Percentiles rank a stretch among this genome's conserved stretches.
Conservation (phyloP, 305 asterid genomes). For the Fraxinus platypoda region DNA sequence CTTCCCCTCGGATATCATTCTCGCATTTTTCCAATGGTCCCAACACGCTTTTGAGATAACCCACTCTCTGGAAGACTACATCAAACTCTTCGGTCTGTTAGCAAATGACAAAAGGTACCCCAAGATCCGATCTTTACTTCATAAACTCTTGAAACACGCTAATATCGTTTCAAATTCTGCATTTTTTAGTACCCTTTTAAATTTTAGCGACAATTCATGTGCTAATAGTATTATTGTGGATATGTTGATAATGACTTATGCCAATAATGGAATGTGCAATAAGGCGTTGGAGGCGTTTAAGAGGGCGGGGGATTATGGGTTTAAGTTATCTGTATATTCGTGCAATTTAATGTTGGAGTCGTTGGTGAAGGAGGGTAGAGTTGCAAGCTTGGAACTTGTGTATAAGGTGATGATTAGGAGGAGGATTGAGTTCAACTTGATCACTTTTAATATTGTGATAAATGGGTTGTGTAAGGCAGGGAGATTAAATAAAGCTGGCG, state of each 20-base stretch:
- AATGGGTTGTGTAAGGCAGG: slow-evolving; percentile 81
- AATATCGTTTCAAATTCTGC: slow-evolving; percentile 36
- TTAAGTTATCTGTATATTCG: slow-evolving; percentile 53
- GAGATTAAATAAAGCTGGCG: slow-evolving; percentile 68
- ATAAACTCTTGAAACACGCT: slow-evolving; percentile 40
- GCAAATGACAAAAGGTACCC: slow-evolving; percentile 60
- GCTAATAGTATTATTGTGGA: slow-evolving; percentile 61
- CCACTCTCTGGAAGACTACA: slow-evolving; percentile 43
- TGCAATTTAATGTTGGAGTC: slow-evolving; percentile 59
- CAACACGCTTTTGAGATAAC: slow-evolving; percentile 45
- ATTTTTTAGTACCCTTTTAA: slow-evolving; percentile 53
- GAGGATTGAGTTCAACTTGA: slow-evolving; percentile 47
- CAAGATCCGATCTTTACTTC: slow-evolving; percentile 62
- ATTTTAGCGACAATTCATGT: slow-evolving; percentile 45
- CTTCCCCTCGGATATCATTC: slow-evolving; percentile 33
- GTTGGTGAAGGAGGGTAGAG: slow-evolving; percentile 48
- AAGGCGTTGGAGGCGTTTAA: slow-evolving; percentile 69
- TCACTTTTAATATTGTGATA: slow-evolving; percentile 59
- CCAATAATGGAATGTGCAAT: slow-evolving; percentile 39
- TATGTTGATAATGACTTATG: slow-evolving; percentile 58
- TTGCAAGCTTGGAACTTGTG: slow-evolving; percentile 50
- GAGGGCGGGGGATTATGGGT: slow-evolving; percentile 74
- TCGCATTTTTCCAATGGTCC: slow-evolving; percentile 44
- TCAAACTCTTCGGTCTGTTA: slow-evolving; percentile 44
- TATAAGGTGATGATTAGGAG: slow-evolving; percentile 76